Percentiles rank a stretch among this genome's conserved stretches.
phyloP scores from a whole-genome alignment of 1,139 yeast species.

The Taphrina populina region DNA sequence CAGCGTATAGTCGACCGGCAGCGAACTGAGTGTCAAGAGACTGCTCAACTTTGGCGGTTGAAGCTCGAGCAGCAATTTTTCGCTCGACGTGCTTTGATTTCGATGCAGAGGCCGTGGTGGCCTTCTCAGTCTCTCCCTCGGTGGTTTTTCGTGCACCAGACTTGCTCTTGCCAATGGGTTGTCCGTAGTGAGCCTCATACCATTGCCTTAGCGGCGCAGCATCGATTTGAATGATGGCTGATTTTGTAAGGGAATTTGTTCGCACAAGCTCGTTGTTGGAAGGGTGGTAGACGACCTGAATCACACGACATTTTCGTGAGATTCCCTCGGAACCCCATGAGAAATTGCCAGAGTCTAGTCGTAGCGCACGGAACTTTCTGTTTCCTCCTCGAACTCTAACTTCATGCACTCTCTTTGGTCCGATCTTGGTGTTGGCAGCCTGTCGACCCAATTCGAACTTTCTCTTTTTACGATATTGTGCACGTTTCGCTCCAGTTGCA shows the following conservation, averaged over 20 bases:
- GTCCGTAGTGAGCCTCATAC: slow-evolving; percentile 98
- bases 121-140: slow-evolving; percentile 49
- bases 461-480: slow-evolving; percentile 99
- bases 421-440: slow-evolving; percentile 97
- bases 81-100: slow-evolving; percentile 82
- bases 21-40: slow-evolving; percentile 94
- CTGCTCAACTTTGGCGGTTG: slow-evolving; percentile 76
- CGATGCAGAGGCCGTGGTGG: slow-evolving; percentile 52
- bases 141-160: slow-evolving; percentile 46
- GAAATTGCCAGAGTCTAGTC: slow-evolving; percentile 99
- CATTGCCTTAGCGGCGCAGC: slow-evolving; percentile 99
- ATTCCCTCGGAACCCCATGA: slow-evolving; percentile 99
- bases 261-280: slow-evolving; percentile 99
- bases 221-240: slow-evolving; percentile 98
- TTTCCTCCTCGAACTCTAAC: slow-evolving; percentile 99
- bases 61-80: slow-evolving; percentile 89
- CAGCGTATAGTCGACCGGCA: slow-evolving; percentile 98
- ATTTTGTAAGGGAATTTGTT: slow-evolving; percentile 98
- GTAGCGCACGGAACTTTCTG: slow-evolving; percentile 99
- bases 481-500: slow-evolving; percentile 99
- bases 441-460: slow-evolving; percentile 99
- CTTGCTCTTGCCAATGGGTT: slow-evolving; percentile 72
- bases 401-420: slow-evolving; percentile 97
- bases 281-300: slow-evolving; percentile 98
- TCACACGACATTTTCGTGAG: slow-evolving; percentile 98